Base-by-base conservation (phyloP, 2,329 filamentous ascomycete genomes). In the Penicillium hordei region DNA sequence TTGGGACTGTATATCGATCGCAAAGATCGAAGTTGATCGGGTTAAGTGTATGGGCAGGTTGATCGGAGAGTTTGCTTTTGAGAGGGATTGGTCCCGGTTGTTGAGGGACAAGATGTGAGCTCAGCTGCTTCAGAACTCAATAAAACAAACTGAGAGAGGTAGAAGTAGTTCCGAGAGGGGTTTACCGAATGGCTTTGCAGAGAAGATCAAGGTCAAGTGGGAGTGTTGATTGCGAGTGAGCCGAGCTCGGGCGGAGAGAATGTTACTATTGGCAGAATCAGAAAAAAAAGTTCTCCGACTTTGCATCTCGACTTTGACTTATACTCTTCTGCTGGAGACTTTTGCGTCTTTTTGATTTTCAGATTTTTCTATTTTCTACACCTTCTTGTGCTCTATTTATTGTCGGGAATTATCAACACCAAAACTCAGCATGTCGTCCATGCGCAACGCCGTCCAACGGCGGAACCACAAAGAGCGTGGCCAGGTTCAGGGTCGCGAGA, bases 381-480 rank as follows among this genome's bases (percentile, higher is more conserved):
- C 15, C 25, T 42, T 31, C 13, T 29, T 17, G 15, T 8, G 9
- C 29, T 7, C 19, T 33, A 25, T 3, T 48, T 50, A 17, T 52
- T 39, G 51, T 38, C 10, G 44, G 33, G 13, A 45, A 43, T 34
- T 21, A 38, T 29, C 45, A 42, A 12, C 17, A 55, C 27, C 39
- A 48, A 43, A 43, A 42, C 21, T 15, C 62, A 71, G 57, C 65
- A 84, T 85, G 83, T 85, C 82, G 25, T 83, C 83, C 38, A 79
- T 85, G 74, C 81, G 82, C 65, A 85, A 85, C 69, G 81, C 82
- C 72, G 84, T 93, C 60, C 86, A 91, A 67, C 86, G 91, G 76
- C 91, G 91, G 71, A 89, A 91, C 66, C 93, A 97, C 77, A 86
- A 88, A 67, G 94, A 97, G 82, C 89, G 94, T 68, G 90, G 90